These are phyloP conservation scores for Austropuccinia psidii DNA, from an alignment of 1,284 basidiomycete species.

Conservation along the genomic window DNA sequence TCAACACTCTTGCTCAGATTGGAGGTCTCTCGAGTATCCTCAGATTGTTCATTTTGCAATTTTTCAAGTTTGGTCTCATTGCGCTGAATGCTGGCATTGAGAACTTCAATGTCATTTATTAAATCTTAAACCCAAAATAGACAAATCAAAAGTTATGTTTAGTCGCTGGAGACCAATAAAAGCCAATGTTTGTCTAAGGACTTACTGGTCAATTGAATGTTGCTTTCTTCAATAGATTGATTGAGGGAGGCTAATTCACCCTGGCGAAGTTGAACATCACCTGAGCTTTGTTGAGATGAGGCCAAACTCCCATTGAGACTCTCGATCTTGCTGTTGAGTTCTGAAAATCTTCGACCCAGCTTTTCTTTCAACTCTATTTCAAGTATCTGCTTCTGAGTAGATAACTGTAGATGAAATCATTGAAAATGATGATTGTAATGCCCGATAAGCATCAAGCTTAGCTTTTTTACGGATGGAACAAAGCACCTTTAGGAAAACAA, in stretches of 20 bases:
- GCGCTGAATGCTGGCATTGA: slow-evolving; percentile 61
- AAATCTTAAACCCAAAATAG: neutral
- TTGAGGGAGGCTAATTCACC: slow-evolving; percentile 64
- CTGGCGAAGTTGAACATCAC: slow-evolving; percentile 60
- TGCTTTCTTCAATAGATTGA: slow-evolving; percentile 59
- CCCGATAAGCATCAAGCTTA: neutral
- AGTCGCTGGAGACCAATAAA: neutral
- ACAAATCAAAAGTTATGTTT: neutral
- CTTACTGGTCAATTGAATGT: slow-evolving; percentile 56
- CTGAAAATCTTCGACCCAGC: slow-evolving; percentile 67
- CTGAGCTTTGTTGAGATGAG: slow-evolving; percentile 57
- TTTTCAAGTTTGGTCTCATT: slow-evolving; percentile 63
- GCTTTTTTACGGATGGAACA: neutral
- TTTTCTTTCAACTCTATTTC: slow-evolving; percentile 92
- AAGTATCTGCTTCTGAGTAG: slow-evolving; percentile 66
- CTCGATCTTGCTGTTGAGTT: slow-evolving; percentile 69
- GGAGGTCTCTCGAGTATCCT: slow-evolving; percentile 74
- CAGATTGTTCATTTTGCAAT: slow-evolving; percentile 68
- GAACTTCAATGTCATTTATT: slow-evolving; percentile 53
- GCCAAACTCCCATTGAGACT: slow-evolving; percentile 56
- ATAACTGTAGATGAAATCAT: slow-evolving; percentile 54
- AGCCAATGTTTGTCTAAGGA: neutral
- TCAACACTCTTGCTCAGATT: slow-evolving; percentile 91
- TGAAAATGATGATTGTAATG: neutral
- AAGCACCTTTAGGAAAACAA: neutral